Conservation (phyloP, 2,329 filamentous ascomycete genomes). For the Fusarium equiseti region DNA sequence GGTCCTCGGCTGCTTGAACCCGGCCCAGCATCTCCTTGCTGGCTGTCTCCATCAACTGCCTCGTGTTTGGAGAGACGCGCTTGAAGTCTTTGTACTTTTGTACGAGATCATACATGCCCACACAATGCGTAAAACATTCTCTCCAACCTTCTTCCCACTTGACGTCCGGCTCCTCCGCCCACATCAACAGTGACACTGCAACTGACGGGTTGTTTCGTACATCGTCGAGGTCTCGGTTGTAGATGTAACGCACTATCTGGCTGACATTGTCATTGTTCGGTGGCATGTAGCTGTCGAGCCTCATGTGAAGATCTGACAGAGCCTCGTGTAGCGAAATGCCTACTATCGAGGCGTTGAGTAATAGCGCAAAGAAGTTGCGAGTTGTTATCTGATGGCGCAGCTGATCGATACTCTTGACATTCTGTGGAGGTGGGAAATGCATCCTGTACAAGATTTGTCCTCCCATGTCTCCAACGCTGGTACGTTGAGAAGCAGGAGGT, state of each 20-base stretch:
- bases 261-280: conserved; percentile 67
- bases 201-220: conserved; percentile 69
- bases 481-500: conserved; percentile 59
- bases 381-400: conserved; percentile 73
- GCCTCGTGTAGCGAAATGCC: conserved; percentile 73
- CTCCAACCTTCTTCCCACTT: conserved; percentile 76
- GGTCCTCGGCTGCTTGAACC: conserved; percentile 71
- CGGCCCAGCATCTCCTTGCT: conserved; percentile 72
- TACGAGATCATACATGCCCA: conserved; percentile 70
- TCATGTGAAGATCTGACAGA: conserved; percentile 70
- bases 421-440: conserved; percentile 69
- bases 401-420: conserved; percentile 61
- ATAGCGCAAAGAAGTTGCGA: conserved; percentile 75
- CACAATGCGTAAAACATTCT: conserved; percentile 75
- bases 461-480: conserved; percentile 54
- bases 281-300: conserved; percentile 70
- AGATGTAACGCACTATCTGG: conserved; percentile 72
- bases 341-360: conserved; percentile 74
- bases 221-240: conserved; percentile 71
- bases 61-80: conserved; percentile 70
- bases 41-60: conserved; percentile 71
- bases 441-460: conserved; percentile 72
- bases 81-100: conserved; percentile 68
- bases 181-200: conserved; percentile 72
- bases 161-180: conserved; percentile 72